Base-by-base conservation (phyloP, 768 basidiomycete species). In the Kwoniella shandongensis region DNA sequence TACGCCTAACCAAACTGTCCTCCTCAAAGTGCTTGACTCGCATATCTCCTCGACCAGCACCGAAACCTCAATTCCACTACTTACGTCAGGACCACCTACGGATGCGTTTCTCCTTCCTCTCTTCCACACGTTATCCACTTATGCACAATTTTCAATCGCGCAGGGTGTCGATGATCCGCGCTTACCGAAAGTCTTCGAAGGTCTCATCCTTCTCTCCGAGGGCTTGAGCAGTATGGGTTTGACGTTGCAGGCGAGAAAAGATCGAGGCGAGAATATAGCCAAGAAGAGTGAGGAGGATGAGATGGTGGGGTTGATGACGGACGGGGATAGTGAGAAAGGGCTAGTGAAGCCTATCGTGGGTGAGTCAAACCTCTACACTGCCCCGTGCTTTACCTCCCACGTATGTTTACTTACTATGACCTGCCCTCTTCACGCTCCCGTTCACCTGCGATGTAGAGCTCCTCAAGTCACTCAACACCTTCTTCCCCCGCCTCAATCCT, bases 11-110 rank as follows among this genome's bases (percentile, higher is more conserved):
- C 92, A 94, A 74, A 89, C 86, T 3, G 88, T 84, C n/a, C 78
- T 94, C 11, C 83, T 96, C 56, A 93, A 92, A 76, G 79, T 94
- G 15, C 79, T 92, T 12, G 92, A 94, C 72, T 88, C 89, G 1
- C 87, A 89, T 70, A 79, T 91, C 51, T 87, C 58, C 29, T 53
- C 55, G 3, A 18, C 35, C 15, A n/a, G n/a, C n/a, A 32, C 38
- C 20, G 10, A 25, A 26, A 29, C 52, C 39, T 47, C 49, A 26
- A 22, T 6, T 10, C 18, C 41, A 1, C 26, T 32, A 2, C 22
- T 50, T 5, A 2, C 27, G 17, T 49, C 55, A 6, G 51, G 48
- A 0, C 38, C 63, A 22, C 40, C 42, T 13, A 42, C 62, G 12
- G 49, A 66, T 54, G 26, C 81, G 8, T 85, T 89, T 79, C 77